These are phyloP conservation scores for Sporisorium iseilematis-ciliati DNA, from an alignment of 1,284 basidiomycete species.

Conservation along the genomic window DNA sequence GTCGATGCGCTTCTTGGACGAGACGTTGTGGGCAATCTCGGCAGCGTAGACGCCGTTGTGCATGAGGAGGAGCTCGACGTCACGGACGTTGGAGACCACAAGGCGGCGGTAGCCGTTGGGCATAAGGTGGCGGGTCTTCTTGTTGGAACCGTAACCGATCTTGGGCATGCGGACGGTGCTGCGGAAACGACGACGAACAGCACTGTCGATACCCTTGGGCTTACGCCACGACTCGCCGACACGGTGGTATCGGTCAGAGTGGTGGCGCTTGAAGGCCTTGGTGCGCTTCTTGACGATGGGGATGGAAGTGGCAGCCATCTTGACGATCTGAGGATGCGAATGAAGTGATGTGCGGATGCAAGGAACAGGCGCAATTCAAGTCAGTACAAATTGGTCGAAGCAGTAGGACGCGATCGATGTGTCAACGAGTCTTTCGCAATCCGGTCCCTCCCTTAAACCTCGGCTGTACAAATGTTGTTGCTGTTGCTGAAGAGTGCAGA, in stretches of 20 bases:
- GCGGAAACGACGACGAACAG: conserved; percentile 68
- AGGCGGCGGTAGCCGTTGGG: conserved; percentile 70
- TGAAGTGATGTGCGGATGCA: conserved; percentile 6
- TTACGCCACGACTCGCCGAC: conserved; percentile 68
- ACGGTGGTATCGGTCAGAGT: conserved; percentile 69
- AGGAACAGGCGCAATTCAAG: background rate
- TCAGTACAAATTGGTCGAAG: conserved; percentile 17
- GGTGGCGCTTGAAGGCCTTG: conserved; percentile 69
- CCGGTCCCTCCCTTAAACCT: background rate
- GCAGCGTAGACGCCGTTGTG: conserved; percentile 98
- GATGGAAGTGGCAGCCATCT: conserved; percentile 66
- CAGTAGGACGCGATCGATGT: background rate
- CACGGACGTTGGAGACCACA: conserved; percentile 66
- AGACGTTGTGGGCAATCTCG: conserved; percentile 96
- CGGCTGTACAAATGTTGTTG: background rate
- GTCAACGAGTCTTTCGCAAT: conserved; percentile 5
- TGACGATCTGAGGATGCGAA: conserved; percentile 35
- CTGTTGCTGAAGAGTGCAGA: background rate
- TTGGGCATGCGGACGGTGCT: conserved; percentile 66
- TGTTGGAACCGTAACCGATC: conserved; percentile 70
- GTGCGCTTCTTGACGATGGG: conserved; percentile 70
- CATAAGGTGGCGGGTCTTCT: conserved; percentile 70
- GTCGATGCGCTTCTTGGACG: conserved; percentile 92
- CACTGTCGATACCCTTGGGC: conserved; percentile 69
- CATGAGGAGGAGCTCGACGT: conserved; percentile 69